Percentiles rank a stretch among this genome's conserved stretches.
Conservation (phyloP, 1,284 basidiomycete genomes). For the Mycena citricolor region DNA sequence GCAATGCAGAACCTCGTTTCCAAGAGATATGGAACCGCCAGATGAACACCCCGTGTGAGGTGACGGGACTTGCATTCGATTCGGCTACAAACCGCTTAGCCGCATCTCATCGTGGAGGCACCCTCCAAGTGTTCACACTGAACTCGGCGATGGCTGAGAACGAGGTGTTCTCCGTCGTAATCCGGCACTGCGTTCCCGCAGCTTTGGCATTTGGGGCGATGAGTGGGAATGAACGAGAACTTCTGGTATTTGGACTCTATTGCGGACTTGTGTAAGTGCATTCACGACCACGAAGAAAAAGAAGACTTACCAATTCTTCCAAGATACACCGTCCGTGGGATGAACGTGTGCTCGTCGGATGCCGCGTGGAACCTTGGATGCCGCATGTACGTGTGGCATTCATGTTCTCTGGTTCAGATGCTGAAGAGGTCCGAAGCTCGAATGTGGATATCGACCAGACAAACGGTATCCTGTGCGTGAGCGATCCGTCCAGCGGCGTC, state of each 20-base stretch:
- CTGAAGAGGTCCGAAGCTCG: conserved; percentile 4
- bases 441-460: not conserved
- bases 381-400: too few species aligned
- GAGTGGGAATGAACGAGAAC: conserved; percentile 4
- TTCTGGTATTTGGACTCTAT: conserved; percentile 17
- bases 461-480: conserved; percentile 9
- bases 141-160: conserved; percentile 12
- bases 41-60: conserved; percentile 3
- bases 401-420: too few species aligned
- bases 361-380: too few species aligned
- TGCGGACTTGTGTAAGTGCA: conserved; percentile 16
- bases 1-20: too few species aligned
- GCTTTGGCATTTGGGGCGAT: conserved; percentile 13
- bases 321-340: not conserved
- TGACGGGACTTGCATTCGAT: conserved; percentile 17
- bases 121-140: conserved; percentile 21
- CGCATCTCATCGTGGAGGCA: conserved; percentile 16
- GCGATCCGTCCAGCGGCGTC: conserved; percentile 18
- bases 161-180: conserved; percentile 18
- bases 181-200: conserved; percentile 11
- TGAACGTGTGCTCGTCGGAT: too few species aligned
- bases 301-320: not conserved
- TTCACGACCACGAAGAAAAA: not conserved
- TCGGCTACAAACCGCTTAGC: conserved; percentile 16
- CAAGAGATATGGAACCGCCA: not conserved